Conservation (phyloP, 2,329 filamentous ascomycete species). For the Lachnellula hyalina region DNA sequence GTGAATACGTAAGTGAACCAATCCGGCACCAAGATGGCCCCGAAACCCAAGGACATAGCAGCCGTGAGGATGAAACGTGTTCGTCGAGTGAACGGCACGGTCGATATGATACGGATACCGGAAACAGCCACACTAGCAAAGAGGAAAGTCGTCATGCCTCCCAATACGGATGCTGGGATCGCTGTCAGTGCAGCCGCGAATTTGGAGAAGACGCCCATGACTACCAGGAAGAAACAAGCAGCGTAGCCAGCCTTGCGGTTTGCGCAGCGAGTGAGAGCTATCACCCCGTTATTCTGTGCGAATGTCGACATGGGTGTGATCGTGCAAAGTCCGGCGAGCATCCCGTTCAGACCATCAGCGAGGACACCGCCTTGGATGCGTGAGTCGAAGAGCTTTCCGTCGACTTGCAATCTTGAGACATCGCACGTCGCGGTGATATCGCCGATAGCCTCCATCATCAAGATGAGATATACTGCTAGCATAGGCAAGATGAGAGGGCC, state of each 20-base stretch:
- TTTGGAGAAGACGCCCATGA: slow-evolving; percentile 80
- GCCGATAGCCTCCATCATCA: slow-evolving; percentile 74
- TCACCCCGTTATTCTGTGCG: slow-evolving; percentile 81
- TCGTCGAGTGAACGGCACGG: slow-evolving; percentile 68
- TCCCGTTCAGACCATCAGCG: slow-evolving; percentile 70
- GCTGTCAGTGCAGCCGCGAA: slow-evolving; percentile 74
- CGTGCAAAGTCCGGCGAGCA: slow-evolving; percentile 71
- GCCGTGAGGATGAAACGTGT: slow-evolving; percentile 79
- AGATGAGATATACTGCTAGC: slow-evolving; percentile 64
- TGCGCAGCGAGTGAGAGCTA: slow-evolving; percentile 74
- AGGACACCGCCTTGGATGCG: slow-evolving; percentile 75
- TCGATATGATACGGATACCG: slow-evolving; percentile 69
- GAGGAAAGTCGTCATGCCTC: slow-evolving; percentile 74
- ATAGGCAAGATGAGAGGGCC: slow-evolving; percentile 69
- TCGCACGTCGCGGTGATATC: slow-evolving; percentile 79
- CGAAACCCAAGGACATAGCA: slow-evolving; percentile 66
- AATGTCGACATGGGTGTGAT: slow-evolving; percentile 77
- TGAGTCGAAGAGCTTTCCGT: slow-evolving; percentile 66
- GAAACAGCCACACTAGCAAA: slow-evolving; percentile 73
- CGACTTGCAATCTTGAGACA: slow-evolving; percentile 69
- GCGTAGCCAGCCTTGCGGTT: slow-evolving; percentile 77
- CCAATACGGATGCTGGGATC: slow-evolving; percentile 63
- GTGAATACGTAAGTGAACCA: slow-evolving; percentile 71
- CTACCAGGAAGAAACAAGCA: slow-evolving; percentile 68
- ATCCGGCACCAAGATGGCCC: slow-evolving; percentile 58